Base-by-base conservation (phyloP, 2,329 filamentous ascomycete species). In the Stachybotrys chartarum region DNA sequence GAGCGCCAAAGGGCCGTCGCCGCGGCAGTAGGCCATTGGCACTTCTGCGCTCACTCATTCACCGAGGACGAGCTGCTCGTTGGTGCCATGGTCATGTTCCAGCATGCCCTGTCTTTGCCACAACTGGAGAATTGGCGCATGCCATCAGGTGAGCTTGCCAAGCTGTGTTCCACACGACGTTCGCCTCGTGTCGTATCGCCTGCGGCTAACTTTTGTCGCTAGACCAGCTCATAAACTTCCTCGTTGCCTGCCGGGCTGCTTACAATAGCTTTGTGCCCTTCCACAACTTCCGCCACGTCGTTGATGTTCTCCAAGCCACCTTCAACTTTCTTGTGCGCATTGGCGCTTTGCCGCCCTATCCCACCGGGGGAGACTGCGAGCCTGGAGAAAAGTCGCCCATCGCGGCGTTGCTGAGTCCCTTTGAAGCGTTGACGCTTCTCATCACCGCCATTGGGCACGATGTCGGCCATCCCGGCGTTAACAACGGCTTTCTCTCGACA, bases 391-490 rank as follows among this genome's bases (percentile, higher is more conserved):
- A 79, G 60, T 89, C 83, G 2, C 82, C 87, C 1, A 82, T 96
- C 50, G 89, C 88, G 3, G 76, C 80, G 49, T 77, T 97, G 30
- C 76, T 99, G n/a, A 81, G 82, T 51, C 91, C 93, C 1, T 90
- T 96, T 60, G 92, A 97, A 70, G 90, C 89, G 6, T 78, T 99
- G 54, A 93, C 91, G 0, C 80, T 99, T 3, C 80, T 99, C 50
- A 87, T 97, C 60, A 93, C 93, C 8, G 94, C 94, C n/a, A 95
- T 99, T 65, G 94, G 94, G 47, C 94, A 99, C 64, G 94, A 99
- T 68, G 94, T 97, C 45, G 94, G 94, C 24, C 94, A 99, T 68
- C 94, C 94, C 0, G 94, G 94, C 55, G 94, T 99, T 65, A 99
- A 97, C 75, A 99, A 99, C 68, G 91, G 93, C 32, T 99, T 99